Conservation (phyloP, 257 asterid species). For the Primulina tabacum region DNA sequence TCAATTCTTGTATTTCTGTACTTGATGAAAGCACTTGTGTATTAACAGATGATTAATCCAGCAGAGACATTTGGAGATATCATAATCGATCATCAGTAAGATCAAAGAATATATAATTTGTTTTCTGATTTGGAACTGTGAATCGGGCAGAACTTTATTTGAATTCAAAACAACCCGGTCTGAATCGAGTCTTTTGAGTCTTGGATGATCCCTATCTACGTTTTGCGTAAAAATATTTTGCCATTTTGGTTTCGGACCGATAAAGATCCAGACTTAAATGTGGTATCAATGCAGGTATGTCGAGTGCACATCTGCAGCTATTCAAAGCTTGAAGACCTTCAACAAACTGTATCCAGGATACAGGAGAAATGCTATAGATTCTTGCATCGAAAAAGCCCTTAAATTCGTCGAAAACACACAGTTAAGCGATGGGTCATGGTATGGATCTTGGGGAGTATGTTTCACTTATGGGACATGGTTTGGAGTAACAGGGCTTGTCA, state of each 20-base stretch:
- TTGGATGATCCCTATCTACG: background rate
- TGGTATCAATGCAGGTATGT: conserved; percentile 42
- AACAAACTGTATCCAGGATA: conserved; percentile 34
- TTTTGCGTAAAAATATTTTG: background rate
- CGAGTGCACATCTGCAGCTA: conserved; percentile 67
- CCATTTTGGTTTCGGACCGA: background rate
- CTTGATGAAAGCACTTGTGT: background rate
- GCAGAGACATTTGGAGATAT: conserved; percentile 73
- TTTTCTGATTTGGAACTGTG: background rate
- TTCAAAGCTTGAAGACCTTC: conserved; percentile 47
- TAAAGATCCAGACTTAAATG: background rate
- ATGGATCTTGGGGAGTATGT: conserved; percentile 82
- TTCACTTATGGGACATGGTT: conserved; percentile 79
- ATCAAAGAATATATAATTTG: background rate
- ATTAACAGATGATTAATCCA: conserved; percentile 62
- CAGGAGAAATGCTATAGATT: conserved; percentile 37
- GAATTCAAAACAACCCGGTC: background rate
- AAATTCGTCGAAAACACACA: conserved; percentile 53
- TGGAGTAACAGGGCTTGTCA: conserved; percentile 52
- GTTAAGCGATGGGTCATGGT: conserved; percentile 74
- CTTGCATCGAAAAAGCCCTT: conserved; percentile 48
- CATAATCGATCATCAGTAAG: conserved; percentile 72
- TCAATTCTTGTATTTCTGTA: background rate
- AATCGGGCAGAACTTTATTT: no score
- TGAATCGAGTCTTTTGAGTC: no score